phyloP scores from a whole-genome alignment of 2,329 filamentous ascomycete genomes.

The Sclerotinia glacialis region DNA sequence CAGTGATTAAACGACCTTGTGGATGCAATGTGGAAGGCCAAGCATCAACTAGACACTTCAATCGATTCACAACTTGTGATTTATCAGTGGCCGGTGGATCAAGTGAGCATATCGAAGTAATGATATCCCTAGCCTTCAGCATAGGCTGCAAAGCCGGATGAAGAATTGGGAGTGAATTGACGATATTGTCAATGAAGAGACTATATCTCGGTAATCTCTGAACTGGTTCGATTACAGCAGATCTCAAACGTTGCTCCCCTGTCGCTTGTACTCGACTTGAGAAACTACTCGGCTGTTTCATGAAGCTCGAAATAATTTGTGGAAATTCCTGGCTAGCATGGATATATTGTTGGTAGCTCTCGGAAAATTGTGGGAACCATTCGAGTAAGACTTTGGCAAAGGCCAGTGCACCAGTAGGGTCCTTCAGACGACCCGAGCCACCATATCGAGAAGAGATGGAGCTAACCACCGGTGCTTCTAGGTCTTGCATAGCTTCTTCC shows the following conservation, averaged over 20 bases:
- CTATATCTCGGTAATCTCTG: slow-evolving; percentile 93
- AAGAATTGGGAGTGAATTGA: slow-evolving; percentile 77
- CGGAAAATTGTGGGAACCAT: slow-evolving; percentile 90
- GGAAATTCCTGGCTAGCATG: slow-evolving; percentile 85
- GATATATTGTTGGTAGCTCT: slow-evolving; percentile 92
- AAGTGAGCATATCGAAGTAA: slow-evolving; percentile 94
- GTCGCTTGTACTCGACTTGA: slow-evolving; percentile 75
- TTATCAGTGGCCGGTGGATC: slow-evolving; percentile 71
- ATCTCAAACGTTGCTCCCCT: slow-evolving; percentile 87
- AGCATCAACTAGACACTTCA: slow-evolving; percentile 72
- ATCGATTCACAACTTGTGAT: slow-evolving; percentile 67
- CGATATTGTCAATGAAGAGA: slow-evolving; percentile 92
- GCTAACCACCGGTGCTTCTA: slow-evolving; percentile 57
- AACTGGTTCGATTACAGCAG: slow-evolving; percentile 91
- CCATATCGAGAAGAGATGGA: slow-evolving; percentile 48
- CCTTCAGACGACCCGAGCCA: slow-evolving; percentile 52
- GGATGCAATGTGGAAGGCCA: slow-evolving; percentile 74
- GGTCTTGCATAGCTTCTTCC: slow-evolving; percentile 72
- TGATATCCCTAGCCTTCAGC: slow-evolving; percentile 85
- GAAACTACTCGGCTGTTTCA: slow-evolving; percentile 80
- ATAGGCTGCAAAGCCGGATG: slow-evolving; percentile 82
- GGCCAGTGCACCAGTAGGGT: slow-evolving; percentile 73
- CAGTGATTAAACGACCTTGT: slow-evolving; percentile 74
- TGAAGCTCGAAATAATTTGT: slow-evolving; percentile 72
- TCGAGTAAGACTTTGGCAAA: slow-evolving; percentile 81